Base-by-base conservation (phyloP, 2,329 filamentous ascomycete genomes). In the Venturiaceae sp. region DNA sequence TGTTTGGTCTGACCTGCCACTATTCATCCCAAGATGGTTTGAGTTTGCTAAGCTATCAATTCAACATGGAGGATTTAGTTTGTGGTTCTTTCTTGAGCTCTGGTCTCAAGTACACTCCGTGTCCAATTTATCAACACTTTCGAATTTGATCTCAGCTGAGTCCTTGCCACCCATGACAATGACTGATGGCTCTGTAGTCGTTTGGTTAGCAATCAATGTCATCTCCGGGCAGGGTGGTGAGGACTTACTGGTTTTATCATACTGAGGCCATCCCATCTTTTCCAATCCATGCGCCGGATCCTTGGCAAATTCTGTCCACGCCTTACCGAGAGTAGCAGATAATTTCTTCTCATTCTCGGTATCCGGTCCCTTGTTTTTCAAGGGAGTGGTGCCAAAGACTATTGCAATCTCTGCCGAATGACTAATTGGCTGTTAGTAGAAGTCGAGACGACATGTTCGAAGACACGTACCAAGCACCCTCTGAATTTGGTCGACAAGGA, bases 251-350 rank as follows among this genome's bases (percentile, higher is more conserved):
- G 16, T 26, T 8, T 44, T 23, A 33, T 59, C 58, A 39, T 59
- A 59, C 33, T 57, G 58, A 9, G 54, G 58, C 58, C 58, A 59
- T n/a, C 58, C 58, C 39, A 59, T 34, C 53, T 59, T 59, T 34
- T 33, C 34, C 30, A 74, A 60, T 1, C 72, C 72, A 19, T 68
- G 63, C 9, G 58, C 58, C 1, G 73, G 71, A 60, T 74, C 64
- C 57, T 70, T 74, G 13, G 72, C 72, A 62, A 75, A 75, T 1
- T 71, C 63, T 0, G 71, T 67, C 70, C 72, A 74, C 11, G 72
- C 72, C 1, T 67, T 67, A n/a, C 70, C 66, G 58, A 74, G 66
- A 44, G 72, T 74, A 19, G 65, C 62, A 19, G 63, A 68, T 5
- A 74, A 64, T 8, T 58, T 61, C 33, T 65, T 61, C 57, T 74